phyloP scores from a whole-genome alignment of 176 grass and related monocot genomes.

The Areca catechu region DNA sequence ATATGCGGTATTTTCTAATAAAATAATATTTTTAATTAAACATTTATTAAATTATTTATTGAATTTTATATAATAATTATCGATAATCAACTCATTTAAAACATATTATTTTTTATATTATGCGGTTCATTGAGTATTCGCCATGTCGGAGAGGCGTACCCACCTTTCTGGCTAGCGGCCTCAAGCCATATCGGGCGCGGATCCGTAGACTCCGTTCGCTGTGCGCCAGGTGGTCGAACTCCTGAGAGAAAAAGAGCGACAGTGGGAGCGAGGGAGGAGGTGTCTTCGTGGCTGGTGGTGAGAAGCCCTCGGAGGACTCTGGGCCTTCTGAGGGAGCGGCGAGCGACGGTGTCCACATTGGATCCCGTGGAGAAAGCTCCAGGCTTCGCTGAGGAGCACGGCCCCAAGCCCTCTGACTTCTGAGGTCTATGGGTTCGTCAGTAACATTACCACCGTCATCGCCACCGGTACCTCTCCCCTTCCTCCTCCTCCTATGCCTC shows the following conservation, averaged over 20 bases:
- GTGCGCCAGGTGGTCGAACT: not conserved
- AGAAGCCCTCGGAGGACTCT: constrained; percentile 58
- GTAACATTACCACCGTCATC: constrained; percentile 74
- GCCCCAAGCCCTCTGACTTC: constrained; percentile 77
- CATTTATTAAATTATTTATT: no score
- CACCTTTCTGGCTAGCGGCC: no score
- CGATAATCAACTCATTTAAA: no score
- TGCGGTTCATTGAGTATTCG: no score
- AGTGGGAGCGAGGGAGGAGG: constrained; percentile 12
- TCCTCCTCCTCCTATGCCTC: not conserved
- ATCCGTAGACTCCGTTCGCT: no score
- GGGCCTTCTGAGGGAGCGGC: constrained; percentile 46
- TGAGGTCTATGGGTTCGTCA: constrained; percentile 81
- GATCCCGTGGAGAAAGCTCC: not conserved
- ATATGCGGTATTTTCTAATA: no score
- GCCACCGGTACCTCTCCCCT: constrained; percentile 24
- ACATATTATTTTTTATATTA: no score
- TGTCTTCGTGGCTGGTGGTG: constrained; percentile 48
- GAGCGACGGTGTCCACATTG: constrained; percentile 2
- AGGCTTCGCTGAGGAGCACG: constrained; percentile 28
- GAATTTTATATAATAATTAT: no score
- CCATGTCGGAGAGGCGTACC: no score
- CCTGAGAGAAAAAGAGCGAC: constrained; percentile 24
- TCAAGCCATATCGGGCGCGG: no score
- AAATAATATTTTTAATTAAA: no score